phyloP scores from a whole-genome alignment of 2,329 filamentous ascomycete species.

The Fusarium sambucinum region DNA sequence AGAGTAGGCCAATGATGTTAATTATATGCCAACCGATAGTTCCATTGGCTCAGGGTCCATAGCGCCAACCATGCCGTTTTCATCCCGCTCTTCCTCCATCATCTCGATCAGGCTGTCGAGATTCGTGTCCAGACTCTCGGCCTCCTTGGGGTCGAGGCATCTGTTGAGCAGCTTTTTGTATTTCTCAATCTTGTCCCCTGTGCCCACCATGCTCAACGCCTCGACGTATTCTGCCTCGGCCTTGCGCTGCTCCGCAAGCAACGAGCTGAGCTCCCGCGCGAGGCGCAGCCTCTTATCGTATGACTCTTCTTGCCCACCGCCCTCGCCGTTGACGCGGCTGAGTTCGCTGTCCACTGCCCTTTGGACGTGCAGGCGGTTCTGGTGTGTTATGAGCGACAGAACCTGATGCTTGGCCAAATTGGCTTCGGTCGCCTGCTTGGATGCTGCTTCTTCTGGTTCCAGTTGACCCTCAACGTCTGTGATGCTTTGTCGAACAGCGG shows the following conservation, averaged over 20 bases:
- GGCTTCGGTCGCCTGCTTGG: conserved; percentile 64
- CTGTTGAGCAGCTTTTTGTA: conserved; percentile 77
- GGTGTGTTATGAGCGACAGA: conserved; percentile 62
- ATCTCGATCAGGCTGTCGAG: conserved; percentile 71
- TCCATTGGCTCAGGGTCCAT: conserved; percentile 51
- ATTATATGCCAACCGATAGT: conserved; percentile 44
- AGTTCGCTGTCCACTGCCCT: conserved; percentile 65
- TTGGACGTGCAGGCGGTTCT: conserved; percentile 66
- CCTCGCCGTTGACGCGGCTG: conserved; percentile 63
- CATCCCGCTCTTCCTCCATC: conserved; percentile 72
- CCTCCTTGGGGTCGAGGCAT: conserved; percentile 75
- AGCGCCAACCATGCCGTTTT: conserved; percentile 53
- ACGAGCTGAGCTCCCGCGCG: conserved; percentile 67
- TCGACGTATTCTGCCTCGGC: conserved; percentile 77
- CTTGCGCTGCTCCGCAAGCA: conserved; percentile 70
- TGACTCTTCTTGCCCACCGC: conserved; percentile 56
- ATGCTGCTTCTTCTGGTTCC: conserved; percentile 66
- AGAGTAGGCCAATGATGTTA: conserved; percentile 20
- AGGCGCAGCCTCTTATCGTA: conserved; percentile 69
- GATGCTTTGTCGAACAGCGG: conserved; percentile 69
- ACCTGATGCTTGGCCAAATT: conserved; percentile 63
- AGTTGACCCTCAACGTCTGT: conserved; percentile 67
- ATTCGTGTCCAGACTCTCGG: conserved; percentile 75
- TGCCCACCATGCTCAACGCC: conserved; percentile 75
- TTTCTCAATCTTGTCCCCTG: conserved; percentile 78